Base-by-base conservation (phyloP, 78 protist species). In the Dictyostelium discoideum region DNA sequence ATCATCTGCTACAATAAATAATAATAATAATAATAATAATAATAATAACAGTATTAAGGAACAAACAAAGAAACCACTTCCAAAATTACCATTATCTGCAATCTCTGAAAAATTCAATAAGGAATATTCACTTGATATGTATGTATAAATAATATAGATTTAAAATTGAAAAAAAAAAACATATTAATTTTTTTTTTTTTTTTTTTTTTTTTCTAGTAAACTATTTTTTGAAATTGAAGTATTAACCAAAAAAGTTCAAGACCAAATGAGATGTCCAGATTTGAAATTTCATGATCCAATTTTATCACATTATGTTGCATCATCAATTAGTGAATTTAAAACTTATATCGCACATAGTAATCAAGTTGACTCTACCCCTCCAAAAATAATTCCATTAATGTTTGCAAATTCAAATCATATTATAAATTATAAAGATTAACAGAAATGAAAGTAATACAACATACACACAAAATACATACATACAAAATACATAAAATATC, bases 331-430 rank as follows among this genome's bases (percentile, higher is more conserved):
- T 82, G 95, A 90, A 73, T 90, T 90, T 44, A 90, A 90, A 54
- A 90, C 95, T 0, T 90, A 90, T 54, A 90, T 90, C 18, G 95
- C 95, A 8, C 74, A 81, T 37, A 72, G 54, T 69, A 90, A 90
- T 73, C 95, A 90, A 82, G 88, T 69, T 3, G 86, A 82, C 57
- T 78, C 84, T 3, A 54, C 76, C 1, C 95, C 95, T 65, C 95
- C 95, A 63, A 90, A 90, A 22, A 90, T 90, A 24, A 90, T 90
- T n/a, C 95, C 95, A 22, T 39, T 90, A 20, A 90, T 90, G 95
- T 67, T 54, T 63, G 87, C 87, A 84, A 84, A 60, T 63, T 84
- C 87, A 3, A 32, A 72, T 37, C 57, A 39, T n/a, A 79, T 79
- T 79, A 46, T 46, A 79, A 79, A 79, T 9, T 79, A 79, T 79